Base-by-base conservation (phyloP, 2,329 filamentous ascomycete genomes). In the Ramularia collo-cygni region DNA sequence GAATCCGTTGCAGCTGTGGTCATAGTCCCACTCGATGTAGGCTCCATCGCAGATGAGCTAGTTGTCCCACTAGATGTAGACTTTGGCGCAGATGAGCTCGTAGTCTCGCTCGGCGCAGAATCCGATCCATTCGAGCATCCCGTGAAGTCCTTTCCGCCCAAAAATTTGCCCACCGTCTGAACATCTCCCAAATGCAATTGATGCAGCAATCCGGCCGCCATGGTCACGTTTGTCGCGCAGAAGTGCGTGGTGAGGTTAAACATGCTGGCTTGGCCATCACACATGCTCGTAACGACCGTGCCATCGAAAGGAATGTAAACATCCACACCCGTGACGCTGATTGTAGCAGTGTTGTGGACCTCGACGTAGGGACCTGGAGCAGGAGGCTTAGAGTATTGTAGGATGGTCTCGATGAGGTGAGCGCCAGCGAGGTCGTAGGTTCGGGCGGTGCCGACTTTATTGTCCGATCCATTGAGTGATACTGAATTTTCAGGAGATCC, bases 121-220 rank as follows among this genome's bases (percentile, higher is more conserved):
- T 43, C 14, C 17, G 37, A 1, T 38, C 42, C 16, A 18, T 30
- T 44, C 21, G 32, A 44, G 37, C 51, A 53, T 24, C 35, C 36
- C 10, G 44, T 48, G 35, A 43, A 53, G n/a, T 46, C 46, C 29
- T 38, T 17, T 3, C 47, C 51, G 9, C 51, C 51, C 12, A 53
- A 26, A 8, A 50, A 40, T 28, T 43, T 42, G 2, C 48, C 46
- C 4, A 50, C 51, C 7, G 40, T 50, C 12, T 33, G 33, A n/a
- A 43, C 42, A 40, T 38, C 38, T 5, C 24, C 37, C 31, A 40
- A 16, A 42, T 53, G 49, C 17, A 53, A 15, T 43, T 28, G 35
- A 32, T 47, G 40, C 28, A 50, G 27, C 15, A 44, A 10, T 28
- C n/a, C 27, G 5, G 15, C 31, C 9, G 28, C 44, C 13, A 28